Evolutionary conservation across 164 flowering plant genomes (phyloP), one percentile per base, ranked within the genome.

Genomic region (Chimonanthus praecox): DNA sequence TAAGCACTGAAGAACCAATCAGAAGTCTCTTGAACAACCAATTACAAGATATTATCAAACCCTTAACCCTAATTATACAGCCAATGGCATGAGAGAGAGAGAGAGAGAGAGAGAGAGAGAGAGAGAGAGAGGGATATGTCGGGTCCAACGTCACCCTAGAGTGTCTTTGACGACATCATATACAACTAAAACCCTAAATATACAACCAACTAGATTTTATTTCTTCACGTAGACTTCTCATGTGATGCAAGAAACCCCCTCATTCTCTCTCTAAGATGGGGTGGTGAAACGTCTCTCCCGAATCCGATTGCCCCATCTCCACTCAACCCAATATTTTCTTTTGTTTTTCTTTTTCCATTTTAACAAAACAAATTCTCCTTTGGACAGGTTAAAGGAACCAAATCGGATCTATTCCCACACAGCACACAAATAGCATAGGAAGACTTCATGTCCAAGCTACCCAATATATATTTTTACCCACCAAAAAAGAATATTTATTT

Each of bases 301-400:
- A 82, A 81, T 83, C 83, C 72, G 84, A 66, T 87, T 86, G 87
- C 89, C 88, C 80, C 78, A 77, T 80, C 85, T 79, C 82, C 84
- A 87, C 92, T 89, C 90, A 77, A 84, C 76, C 67, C 71, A 69
- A 69, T 76, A 73, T 64, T 70, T 68, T 49, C 68, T 77, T 79
- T 76, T 69, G 51, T 75, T 76, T 72, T 73, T 43, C 15, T 74
- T 73, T 20, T 45, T 67, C n/a, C 54, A 49, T 72, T 58, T 65
- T 65, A n/a, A 67, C 60, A 73, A 49, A 44, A 20, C 47, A 61
- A 50, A 44, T 69, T 16, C 71, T 66, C 71, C 62, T 78, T 78
- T 75, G 64, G 68, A 47, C 71, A 54, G 62, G 54, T 71, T 63
- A 71, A 77, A 72, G 67, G 20, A 68, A 48, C 69, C 69, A 51